Evolutionary conservation across 352 stramenopile species (phyloP), one percentile per base, ranked within the genome.

Genomic region (Phytopythium mirpurense): DNA sequence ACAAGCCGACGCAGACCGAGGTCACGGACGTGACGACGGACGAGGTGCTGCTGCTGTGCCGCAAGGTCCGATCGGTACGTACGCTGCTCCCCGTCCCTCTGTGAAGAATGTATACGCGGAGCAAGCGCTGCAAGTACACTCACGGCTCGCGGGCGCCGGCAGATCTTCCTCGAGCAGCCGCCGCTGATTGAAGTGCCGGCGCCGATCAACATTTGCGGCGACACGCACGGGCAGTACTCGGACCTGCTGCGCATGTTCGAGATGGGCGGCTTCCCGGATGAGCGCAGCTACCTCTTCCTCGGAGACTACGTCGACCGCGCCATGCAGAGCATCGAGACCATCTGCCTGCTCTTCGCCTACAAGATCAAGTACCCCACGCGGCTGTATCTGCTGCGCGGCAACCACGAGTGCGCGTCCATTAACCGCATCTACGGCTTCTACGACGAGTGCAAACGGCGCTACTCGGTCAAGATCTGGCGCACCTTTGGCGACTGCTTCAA

Each of bases 341-440:
- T 99, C 57, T 99, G 93, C 60, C 70, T 99, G 37, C 77, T 99
- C 7, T 87, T 99, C 48, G 88, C 88, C 14, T 99, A 98, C 85
- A 99, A 99, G 72, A 98, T 99, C 71, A 98, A 98, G 68, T 99
- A 98, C 71, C 96, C 96, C 16, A 88, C 98, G 53, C 97, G 97
- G 45, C 97, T 99, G 59, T 99, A 97, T 62, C 83, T 99, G 14
- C 71, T 99, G 45, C 79, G 97, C 32, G 97, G 97, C 7, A 99
- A 99, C 78, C 97, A 99, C 74, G 97, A 99, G 70, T 98, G 91
- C 58, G 92, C 93, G 34, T 98, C 95, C 24, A 98, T 99, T 60
- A 99, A 99, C 73, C 86, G 96, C 40, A 99, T 99, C 66, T 99
- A 99, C 74, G 97, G 96, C 19, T 99, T 99, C 67, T 99, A 99